Evolutionary conservation across 805 yeast genomes (phyloP).

Genomic region (Ogataea angusta): DNA sequence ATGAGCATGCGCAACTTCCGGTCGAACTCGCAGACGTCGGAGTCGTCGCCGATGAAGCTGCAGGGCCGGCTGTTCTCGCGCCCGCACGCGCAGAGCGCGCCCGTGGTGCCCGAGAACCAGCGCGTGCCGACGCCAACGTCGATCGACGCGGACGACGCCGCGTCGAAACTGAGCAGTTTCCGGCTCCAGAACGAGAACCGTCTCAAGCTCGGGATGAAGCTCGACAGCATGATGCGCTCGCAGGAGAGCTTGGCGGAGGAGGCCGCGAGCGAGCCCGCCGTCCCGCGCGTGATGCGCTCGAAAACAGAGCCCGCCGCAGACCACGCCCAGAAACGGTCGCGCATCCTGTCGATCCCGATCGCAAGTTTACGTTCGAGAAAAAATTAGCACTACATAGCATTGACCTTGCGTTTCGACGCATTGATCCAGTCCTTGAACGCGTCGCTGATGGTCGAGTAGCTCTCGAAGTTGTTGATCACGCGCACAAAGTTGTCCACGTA

Average conservation of each 20-base stretch:
- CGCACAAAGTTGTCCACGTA: slow-evolving; percentile 33
- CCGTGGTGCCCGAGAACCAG: slow-evolving; percentile 4
- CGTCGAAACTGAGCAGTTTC: slow-evolving; percentile 28
- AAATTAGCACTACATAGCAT: slow-evolving; percentile 2
- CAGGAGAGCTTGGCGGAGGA: slow-evolving; percentile 23
- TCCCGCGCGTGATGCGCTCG: slow-evolving; percentile 1
- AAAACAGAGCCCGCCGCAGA: slow-evolving; percentile 1
- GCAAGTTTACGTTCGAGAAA: slow-evolving; percentile 27
- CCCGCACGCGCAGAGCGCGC: slow-evolving; percentile 13
- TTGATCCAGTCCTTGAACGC: slow-evolving; percentile 37
- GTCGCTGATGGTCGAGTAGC: slow-evolving; percentile 32
- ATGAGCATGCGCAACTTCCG: slow-evolving; percentile 34
- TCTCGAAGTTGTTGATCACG: slow-evolving; percentile 34
- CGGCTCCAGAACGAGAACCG: slow-evolving; percentile 29
- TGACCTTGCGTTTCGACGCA: slow-evolving; percentile 14
- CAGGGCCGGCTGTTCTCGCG: slow-evolving; percentile 3
- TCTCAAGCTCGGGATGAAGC: slow-evolving; percentile 27
- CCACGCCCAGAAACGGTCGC: slow-evolving; percentile 16
- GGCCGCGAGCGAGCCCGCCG: background rate
- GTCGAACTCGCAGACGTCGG: slow-evolving; percentile 29
- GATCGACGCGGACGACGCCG: slow-evolving; percentile 27
- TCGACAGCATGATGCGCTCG: slow-evolving; percentile 24
- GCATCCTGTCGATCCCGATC: slow-evolving; percentile 32
- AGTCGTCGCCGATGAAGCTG: slow-evolving; percentile 24
- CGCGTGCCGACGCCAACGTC: background rate